phyloP scores from a whole-genome alignment of 768 basidiomycete genomes.

The Lactarius trivialis region DNA sequence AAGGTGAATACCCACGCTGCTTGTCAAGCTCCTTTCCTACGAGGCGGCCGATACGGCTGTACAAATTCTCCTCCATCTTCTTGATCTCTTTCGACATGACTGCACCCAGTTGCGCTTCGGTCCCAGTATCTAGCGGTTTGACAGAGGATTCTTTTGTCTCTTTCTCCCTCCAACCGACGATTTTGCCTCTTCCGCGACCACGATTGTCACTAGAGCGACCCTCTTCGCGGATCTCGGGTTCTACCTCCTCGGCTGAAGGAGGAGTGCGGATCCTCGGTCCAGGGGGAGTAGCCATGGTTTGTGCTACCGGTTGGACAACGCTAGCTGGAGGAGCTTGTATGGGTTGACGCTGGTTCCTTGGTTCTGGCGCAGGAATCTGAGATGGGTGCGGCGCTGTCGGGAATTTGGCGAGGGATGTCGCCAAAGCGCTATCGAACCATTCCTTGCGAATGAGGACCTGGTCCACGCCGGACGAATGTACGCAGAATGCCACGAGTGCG shows the following conservation, averaged over 20 bases:
- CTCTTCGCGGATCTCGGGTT: conserved; percentile 62
- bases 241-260: conserved; percentile 61
- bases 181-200: conserved; percentile 50
- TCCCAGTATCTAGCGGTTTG: conserved; percentile 31
- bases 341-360: conserved; percentile 21
- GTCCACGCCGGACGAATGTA: conserved; percentile 86
- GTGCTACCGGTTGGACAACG: conserved; percentile 20
- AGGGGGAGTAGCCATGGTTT: conserved; percentile 29
- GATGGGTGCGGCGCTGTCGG: conserved; percentile 37
- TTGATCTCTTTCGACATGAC: conserved; percentile 69
- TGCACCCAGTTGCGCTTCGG: conserved; percentile 51
- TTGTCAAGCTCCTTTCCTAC: conserved; percentile 86
- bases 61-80: conserved; percentile 76
- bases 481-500: conserved; percentile 79
- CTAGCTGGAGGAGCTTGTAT: conserved; percentile 17
- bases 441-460: conserved; percentile 82
- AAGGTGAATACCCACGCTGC: conserved; percentile 54
- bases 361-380: conserved; percentile 27
- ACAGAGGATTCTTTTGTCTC: conserved; percentile 41
- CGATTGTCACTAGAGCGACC: conserved; percentile 43
- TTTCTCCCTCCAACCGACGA: conserved; percentile 56
- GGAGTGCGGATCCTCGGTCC: conserved; percentile 50
- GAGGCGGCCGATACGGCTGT: conserved; percentile 67
- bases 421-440: conserved; percentile 70
- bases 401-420: conserved; percentile 52